phyloP scores from a whole-genome alignment of 2,329 filamentous ascomycete genomes.

The Clonostachys solani region DNA sequence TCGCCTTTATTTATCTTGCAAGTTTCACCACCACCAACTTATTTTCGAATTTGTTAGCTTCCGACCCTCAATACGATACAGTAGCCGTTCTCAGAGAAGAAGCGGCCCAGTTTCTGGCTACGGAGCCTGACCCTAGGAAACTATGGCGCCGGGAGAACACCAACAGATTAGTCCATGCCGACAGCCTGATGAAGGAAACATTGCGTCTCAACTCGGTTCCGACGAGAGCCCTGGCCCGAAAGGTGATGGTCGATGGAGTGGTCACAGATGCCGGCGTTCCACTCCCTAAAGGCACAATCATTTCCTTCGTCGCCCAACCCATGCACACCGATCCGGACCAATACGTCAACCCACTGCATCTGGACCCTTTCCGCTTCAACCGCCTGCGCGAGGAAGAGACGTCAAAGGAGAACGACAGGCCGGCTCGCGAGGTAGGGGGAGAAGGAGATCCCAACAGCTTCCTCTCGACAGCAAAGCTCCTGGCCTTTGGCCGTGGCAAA shows the following conservation, averaged over 20 bases:
- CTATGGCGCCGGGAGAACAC: slow-evolving; percentile 32
- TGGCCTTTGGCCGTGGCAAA: slow-evolving; percentile 30
- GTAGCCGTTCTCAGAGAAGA: slow-evolving; percentile 30
- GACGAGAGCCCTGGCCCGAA: slow-evolving; percentile 13
- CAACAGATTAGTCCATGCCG: slow-evolving; percentile 26
- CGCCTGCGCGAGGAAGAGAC: slow-evolving; percentile 6
- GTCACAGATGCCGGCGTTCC: slow-evolving; percentile 22
- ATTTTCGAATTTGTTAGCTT: slow-evolving; percentile 28
- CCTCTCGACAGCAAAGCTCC: slow-evolving; percentile 21
- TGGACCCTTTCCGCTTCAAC: slow-evolving; percentile 36
- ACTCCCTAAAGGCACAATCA: slow-evolving; percentile 22
- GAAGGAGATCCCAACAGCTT: slow-evolving; percentile 9
- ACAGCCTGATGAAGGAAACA: slow-evolving; percentile 37
- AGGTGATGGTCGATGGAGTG: slow-evolving; percentile 16
- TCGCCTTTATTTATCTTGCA: slow-evolving; percentile 33
- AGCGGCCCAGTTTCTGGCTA: slow-evolving; percentile 18
- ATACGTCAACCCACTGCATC: slow-evolving; percentile 26
- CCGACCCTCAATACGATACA: slow-evolving; percentile 28
- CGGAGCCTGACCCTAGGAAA: slow-evolving; percentile 6
- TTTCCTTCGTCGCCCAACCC: slow-evolving; percentile 24
- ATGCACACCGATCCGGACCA: slow-evolving; percentile 20
- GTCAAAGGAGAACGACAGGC: neutral
- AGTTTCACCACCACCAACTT: slow-evolving; percentile 31
- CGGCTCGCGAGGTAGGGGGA: neutral
- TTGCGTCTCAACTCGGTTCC: slow-evolving; percentile 13